Evolutionary conservation across 106 monocot species (phyloP).

Genomic region (Dendrobium huoshanense): DNA sequence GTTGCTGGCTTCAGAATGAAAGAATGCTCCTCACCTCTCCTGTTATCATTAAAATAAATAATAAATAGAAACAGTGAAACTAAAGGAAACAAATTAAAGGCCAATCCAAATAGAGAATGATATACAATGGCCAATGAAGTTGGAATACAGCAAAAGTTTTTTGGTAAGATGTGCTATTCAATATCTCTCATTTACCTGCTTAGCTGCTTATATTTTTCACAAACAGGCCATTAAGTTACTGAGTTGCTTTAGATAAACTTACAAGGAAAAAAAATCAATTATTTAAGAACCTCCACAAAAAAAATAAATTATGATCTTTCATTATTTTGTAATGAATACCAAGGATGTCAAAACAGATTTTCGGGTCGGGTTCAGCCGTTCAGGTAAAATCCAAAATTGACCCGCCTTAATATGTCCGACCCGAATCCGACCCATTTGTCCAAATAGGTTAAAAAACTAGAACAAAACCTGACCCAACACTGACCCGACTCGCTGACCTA

Average conservation of each 20-base stretch:
- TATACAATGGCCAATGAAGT: background rate
- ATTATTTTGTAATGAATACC: background rate
- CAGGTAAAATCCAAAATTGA: too few species aligned
- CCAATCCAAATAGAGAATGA: background rate
- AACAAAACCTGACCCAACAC: too few species aligned
- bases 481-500: too few species aligned
- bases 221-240: background rate
- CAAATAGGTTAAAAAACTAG: too few species aligned
- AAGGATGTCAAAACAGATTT: background rate
- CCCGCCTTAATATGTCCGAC: too few species aligned
- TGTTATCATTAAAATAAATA: constrained; percentile 11
- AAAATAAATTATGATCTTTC: background rate
- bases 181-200: background rate
- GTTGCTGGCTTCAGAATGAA: constrained; percentile 76
- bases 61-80: background rate
- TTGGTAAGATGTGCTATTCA: background rate
- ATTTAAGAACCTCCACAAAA: background rate
- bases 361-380: too few species aligned
- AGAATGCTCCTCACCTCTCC: constrained; percentile 95
- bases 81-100: background rate
- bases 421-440: too few species aligned
- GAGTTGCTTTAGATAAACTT: background rate
- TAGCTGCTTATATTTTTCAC: background rate
- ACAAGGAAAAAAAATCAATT: background rate
- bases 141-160: background rate